Evolutionary conservation across 2,329 filamentous ascomycete species (phyloP).

Genomic region (Clarireedia paspali): DNA sequence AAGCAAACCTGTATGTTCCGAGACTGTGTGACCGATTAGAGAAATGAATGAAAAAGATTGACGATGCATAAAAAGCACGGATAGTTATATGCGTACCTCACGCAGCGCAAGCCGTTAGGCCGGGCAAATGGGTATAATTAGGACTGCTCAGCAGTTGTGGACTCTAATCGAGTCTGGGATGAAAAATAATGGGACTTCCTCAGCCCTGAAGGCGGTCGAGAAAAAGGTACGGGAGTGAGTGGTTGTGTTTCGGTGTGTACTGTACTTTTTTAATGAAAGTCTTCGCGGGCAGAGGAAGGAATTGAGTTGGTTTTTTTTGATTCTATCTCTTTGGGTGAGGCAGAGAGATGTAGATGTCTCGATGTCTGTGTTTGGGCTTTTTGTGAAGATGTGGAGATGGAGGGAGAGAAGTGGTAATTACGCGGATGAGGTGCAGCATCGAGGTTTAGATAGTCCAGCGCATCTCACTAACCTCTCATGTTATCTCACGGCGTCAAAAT

Average conservation of each 20-base stretch:
- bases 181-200: slow-evolving; percentile 20
- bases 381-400: slow-evolving; percentile 6
- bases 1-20: slow-evolving; percentile 43
- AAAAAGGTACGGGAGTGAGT: not conserved
- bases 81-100: slow-evolving; percentile 49
- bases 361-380: not conserved
- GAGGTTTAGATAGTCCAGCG: slow-evolving; percentile 6
- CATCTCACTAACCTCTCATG: not conserved
- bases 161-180: slow-evolving; percentile 30
- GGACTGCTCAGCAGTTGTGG: slow-evolving; percentile 42
- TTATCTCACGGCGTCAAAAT: slow-evolving; percentile 9
- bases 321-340: not conserved
- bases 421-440: not conserved
- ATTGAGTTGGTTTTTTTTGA: not conserved
- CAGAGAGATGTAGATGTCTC: not conserved
- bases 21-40: slow-evolving; percentile 31
- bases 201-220: slow-evolving; percentile 17
- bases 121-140: slow-evolving; percentile 48
- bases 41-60: not conserved
- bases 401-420: not conserved
- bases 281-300: slow-evolving; percentile 5
- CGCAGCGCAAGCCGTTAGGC: slow-evolving; percentile 78
- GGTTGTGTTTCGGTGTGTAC: not conserved
- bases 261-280: slow-evolving; percentile 1
- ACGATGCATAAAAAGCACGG: not conserved